A percentile compares a stretch with the other conserved stretches of the same genome.
Evolutionary conservation across 169 alveolate genomes (phyloP).

Genomic region (Plasmodium malariae): DNA sequence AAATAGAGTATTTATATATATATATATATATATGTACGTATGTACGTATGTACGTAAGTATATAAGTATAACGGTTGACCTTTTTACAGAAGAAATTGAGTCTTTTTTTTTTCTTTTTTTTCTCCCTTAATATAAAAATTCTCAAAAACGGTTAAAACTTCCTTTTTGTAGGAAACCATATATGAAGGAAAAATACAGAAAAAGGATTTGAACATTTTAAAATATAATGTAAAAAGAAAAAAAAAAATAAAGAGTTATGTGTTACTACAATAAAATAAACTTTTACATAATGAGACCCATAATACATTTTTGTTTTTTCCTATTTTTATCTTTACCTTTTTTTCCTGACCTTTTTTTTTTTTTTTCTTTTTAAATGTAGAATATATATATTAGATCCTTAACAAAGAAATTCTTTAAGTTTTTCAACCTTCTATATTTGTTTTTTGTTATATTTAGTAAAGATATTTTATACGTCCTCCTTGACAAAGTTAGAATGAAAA

Average conservation of each 20-base stretch:
- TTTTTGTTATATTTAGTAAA: conserved; percentile 57
- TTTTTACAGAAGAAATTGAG: not conserved
- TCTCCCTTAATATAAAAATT: not conserved
- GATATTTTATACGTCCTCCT: conserved; percentile 41
- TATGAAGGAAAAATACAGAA: conserved; percentile 13
- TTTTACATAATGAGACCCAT: too few species aligned
- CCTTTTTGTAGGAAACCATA: conserved; percentile 26
- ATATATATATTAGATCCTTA: not conserved
- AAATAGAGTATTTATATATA: not conserved
- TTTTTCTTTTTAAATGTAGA: conserved; percentile 1
- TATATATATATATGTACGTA: not conserved
- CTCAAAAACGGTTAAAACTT: not conserved
- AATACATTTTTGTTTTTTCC: not conserved
- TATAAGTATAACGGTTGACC: not conserved
- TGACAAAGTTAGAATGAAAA: conserved; percentile 38
- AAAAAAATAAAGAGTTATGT: not conserved
- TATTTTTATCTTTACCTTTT: not conserved
- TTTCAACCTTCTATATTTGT: conserved; percentile 28
- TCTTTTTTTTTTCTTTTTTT: not conserved
- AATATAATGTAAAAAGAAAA: conserved; percentile 18
- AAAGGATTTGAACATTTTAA: conserved; percentile 3
- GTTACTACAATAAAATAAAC: too few species aligned
- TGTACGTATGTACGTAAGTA: not conserved
- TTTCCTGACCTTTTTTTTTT: not conserved
- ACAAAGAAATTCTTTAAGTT: not conserved